Percentiles rank a stretch among this genome's conserved stretches.
Evolutionary conservation across 768 basidiomycete genomes (phyloP).

Genomic region (Phanerochaete carnosa): DNA sequence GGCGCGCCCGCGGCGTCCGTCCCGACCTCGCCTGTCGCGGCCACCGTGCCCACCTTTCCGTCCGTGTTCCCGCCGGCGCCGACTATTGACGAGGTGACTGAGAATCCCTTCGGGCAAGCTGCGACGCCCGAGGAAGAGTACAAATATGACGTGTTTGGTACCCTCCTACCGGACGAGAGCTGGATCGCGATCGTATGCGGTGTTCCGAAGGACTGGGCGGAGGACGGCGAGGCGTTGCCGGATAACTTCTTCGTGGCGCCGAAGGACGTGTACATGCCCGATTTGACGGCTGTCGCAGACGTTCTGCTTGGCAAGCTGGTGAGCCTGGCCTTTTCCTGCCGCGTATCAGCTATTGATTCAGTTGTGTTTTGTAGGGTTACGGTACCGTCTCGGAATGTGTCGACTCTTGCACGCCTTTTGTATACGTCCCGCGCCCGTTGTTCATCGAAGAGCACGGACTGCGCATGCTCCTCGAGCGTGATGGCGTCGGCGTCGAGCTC

Average conservation of each 20-base stretch:
- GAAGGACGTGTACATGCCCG: slow-evolving; percentile 78
- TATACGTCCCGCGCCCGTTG: slow-evolving; percentile 76
- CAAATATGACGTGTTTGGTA: slow-evolving; percentile 28
- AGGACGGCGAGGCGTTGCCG: slow-evolving; percentile 44
- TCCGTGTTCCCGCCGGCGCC: slow-evolving; percentile 35
- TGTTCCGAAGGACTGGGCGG: slow-evolving; percentile 45
- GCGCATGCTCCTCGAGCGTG: slow-evolving; percentile 54
- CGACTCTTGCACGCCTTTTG: slow-evolving; percentile 72
- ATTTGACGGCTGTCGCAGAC: slow-evolving; percentile 70
- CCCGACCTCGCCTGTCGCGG: slow-evolving; percentile 18
- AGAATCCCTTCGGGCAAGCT: neutral
- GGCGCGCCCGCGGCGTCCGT: slow-evolving; percentile 23
- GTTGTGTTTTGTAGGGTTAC: slow-evolving; percentile 53
- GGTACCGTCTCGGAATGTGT: slow-evolving; percentile 81
- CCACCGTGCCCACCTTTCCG: slow-evolving; percentile 22
- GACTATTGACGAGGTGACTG: slow-evolving; percentile 14
- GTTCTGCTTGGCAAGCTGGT: slow-evolving; percentile 78
- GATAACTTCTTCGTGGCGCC: slow-evolving; percentile 75
- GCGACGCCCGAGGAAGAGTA: slow-evolving; percentile 6
- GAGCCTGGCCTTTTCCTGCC: slow-evolving; percentile 21
- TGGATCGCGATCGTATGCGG: slow-evolving; percentile 86
- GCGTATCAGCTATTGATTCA: neutral
- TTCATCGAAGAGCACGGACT: slow-evolving; percentile 83
- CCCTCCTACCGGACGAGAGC: slow-evolving; percentile 58
- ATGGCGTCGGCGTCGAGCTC: slow-evolving; percentile 71